Percentiles rank a stretch among this genome's conserved stretches.
These are phyloP conservation scores for Plectranthus barbatus DNA, from an alignment of 257 asterid genomes.

Conservation along the genomic window DNA sequence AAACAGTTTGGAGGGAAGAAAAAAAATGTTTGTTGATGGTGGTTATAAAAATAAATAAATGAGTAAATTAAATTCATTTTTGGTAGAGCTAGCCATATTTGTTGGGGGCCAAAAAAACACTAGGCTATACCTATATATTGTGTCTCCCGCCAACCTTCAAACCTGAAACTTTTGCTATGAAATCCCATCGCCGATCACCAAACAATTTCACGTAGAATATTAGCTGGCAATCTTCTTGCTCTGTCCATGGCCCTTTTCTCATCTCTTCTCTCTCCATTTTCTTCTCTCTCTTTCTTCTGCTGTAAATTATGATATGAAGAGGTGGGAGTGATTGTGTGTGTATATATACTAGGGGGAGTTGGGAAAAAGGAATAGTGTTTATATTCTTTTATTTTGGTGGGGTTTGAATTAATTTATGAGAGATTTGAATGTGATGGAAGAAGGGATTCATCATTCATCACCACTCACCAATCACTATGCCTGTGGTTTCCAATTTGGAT, in stretches of 20 bases:
- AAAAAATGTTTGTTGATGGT: not conserved
- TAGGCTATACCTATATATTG: slow-evolving; percentile 46
- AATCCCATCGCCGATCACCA: slow-evolving; percentile 95
- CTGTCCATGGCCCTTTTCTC: slow-evolving; percentile 94
- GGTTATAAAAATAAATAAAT: too few species aligned
- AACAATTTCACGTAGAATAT: slow-evolving; percentile 71
- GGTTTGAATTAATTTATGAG: too few species aligned
- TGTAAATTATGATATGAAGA: too few species aligned
- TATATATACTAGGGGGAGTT: not conserved
- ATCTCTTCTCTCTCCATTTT: slow-evolving; percentile 37
- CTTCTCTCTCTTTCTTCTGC: too few species aligned
- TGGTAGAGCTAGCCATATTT: too few species aligned
- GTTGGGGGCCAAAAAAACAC: slow-evolving; percentile 25
- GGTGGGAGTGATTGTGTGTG: not conserved
- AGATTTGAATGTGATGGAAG: not conserved
- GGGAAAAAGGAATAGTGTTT: not conserved
- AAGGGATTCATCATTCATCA: too few species aligned
- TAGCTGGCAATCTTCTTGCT: slow-evolving; percentile 76
- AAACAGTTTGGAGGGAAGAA: not conserved
- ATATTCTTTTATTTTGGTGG: too few species aligned
- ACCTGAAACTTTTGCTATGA: slow-evolving; percentile 97
- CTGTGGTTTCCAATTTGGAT: slow-evolving; percentile 15
- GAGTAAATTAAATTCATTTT: too few species aligned
- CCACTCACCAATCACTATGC: slow-evolving; percentile 31
- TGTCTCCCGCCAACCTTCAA: slow-evolving; percentile 98